Conservation (phyloP, 306 rosid genomes). For the Malus orientalis region DNA sequence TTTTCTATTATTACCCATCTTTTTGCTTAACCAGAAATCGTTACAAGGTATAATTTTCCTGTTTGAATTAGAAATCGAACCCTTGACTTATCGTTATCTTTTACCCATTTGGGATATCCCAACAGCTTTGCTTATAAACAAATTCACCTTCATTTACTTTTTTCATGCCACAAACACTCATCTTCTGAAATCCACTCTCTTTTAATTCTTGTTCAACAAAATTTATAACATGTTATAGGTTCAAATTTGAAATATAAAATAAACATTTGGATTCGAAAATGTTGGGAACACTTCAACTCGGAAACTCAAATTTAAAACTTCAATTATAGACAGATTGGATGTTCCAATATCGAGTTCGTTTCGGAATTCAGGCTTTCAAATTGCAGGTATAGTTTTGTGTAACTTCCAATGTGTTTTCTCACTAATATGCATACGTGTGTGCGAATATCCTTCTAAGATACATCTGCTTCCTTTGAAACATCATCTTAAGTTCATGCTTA, state of each 20-base stretch:
- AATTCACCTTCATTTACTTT: background rate
- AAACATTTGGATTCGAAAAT: background rate
- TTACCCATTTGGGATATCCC: no score
- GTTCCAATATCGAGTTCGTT: background rate
- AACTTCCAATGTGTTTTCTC: background rate
- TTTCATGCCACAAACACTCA: background rate
- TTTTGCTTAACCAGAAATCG: background rate
- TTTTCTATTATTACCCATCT: background rate
- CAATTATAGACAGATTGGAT: background rate
- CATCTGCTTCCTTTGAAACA: background rate
- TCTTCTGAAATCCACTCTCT: background rate
- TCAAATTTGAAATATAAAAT: no score
- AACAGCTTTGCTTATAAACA: background rate
- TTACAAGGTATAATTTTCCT: background rate
- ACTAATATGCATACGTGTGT: background rate
- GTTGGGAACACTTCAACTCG: background rate
- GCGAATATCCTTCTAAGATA: background rate
- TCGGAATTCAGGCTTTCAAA: background rate
- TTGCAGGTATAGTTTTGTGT: background rate
- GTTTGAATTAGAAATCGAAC: background rate
- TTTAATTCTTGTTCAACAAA: background rate
- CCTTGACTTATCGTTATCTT: background rate
- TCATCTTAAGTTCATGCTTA: background rate
- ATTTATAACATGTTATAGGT: no score
- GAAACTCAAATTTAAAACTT: background rate